Evolutionary conservation across 306 rosid species (phyloP), one percentile per base, ranked within the genome.

Genomic region (Oxytropis ochrocephala): DNA sequence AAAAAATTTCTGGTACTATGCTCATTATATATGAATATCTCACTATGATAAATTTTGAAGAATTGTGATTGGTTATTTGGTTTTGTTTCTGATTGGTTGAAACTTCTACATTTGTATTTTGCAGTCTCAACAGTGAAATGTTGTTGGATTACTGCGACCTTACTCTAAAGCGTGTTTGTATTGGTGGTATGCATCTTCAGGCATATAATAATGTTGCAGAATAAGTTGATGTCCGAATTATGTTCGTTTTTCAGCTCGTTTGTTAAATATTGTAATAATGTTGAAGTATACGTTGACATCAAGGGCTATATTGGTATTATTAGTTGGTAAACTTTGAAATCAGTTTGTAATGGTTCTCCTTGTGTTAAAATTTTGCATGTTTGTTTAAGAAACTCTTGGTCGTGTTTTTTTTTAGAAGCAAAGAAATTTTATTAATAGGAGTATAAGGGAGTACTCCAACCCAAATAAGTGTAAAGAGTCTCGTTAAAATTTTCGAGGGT

Each of bases 41-140:
- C 16, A 43, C 13, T 14, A 1, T 14, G 42, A 38, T 38, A 38
- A 35, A 32, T 52, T 63, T 69, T 54, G 52, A 46, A 62, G 50
- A 58, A n/a, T 58, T 44, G 42, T 74, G 62, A 35, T 24, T 24
- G 29, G 29, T 24, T n/a, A n/a, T n/a, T n/a, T n/a, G n/a, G n/a
- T n/a, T n/a, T 58, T 69, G 11, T 21, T 56, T 50, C 12, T 47
- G 19, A 36, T 13, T 53, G 27, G 46, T 53, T 13, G 30, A 11
- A 61, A 53, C 57, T 50, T 47, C 4, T 33, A 59, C 38, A 36
- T 59, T 68, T 65, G 30, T 70, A n/a, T 7, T 14, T 36, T 78
- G 78, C 86, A 85, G 94, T 60, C 77, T 57, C 78, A 83, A 46
- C 79, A 77, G 76, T 83, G 75, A 88, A 81, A n/a, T n/a, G n/a